Evolutionary conservation across 169 alveolate genomes (phyloP).

Genomic region (Eimeria sp.): DNA sequence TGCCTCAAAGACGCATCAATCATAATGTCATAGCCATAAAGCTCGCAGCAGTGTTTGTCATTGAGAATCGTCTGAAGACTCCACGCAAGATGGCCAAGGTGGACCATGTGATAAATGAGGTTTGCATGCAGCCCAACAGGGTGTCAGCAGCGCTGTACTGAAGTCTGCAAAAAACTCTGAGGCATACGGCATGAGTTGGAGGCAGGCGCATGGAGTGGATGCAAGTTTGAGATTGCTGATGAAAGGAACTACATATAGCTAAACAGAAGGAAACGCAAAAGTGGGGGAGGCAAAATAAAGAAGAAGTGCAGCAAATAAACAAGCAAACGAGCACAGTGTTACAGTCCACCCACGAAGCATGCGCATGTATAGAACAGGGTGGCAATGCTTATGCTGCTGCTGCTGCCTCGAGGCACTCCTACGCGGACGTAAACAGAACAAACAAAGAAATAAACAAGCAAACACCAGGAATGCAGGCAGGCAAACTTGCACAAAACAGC

Average conservation of each 20-base stretch:
- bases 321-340: background rate
- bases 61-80: conserved; percentile 86
- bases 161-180: too few relatives aligned
- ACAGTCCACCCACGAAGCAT: too few relatives aligned
- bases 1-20: conserved; percentile 89
- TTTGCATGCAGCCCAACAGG: background rate
- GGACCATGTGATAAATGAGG: background rate
- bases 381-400: too few relatives aligned
- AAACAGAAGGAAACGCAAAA: background rate
- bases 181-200: too few relatives aligned
- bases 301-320: background rate
- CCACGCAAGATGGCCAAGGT: background rate
- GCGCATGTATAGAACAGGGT: too few relatives aligned
- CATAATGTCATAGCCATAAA: conserved; percentile 96
- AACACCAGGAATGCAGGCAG: background rate
- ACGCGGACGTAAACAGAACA: background rate
- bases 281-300: background rate
- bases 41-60: conserved; percentile 94
- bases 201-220: too few relatives aligned
- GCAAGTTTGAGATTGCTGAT: too few relatives aligned
- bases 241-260: background rate
- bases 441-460: background rate
- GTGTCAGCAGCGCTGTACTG: too few relatives aligned
- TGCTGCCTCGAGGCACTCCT: too few relatives aligned
- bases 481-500: background rate